Conservation (phyloP, 1,284 basidiomycete species). For the Microbotryum lychnidis-dioicae region DNA sequence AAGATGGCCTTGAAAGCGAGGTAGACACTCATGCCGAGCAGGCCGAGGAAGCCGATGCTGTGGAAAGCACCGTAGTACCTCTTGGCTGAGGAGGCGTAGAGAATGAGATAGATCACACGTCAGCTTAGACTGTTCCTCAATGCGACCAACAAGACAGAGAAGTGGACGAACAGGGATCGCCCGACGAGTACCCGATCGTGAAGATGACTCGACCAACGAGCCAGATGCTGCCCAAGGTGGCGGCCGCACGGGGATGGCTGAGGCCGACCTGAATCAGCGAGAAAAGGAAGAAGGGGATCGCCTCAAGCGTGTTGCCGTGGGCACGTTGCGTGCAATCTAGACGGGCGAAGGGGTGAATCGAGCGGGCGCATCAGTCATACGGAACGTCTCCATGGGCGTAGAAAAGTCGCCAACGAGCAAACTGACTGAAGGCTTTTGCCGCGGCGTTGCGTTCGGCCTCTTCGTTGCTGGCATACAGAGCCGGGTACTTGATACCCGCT, state of each 20-base stretch:
- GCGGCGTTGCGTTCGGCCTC: conserved; percentile 7
- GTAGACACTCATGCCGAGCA: background rate
- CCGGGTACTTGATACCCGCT: conserved; percentile 18
- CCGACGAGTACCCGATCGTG: conserved; percentile 21
- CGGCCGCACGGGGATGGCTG: conserved; percentile 16
- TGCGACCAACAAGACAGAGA: too few relatives aligned
- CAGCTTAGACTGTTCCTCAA: background rate
- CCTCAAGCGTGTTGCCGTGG: conserved; percentile 26
- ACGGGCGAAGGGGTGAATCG: background rate
- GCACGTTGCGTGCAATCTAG: conserved; percentile 26
- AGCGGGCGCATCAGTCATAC: too few relatives aligned
- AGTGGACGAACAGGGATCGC: conserved; percentile 5
- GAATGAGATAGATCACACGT: background rate
- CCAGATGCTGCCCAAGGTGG: conserved; percentile 12
- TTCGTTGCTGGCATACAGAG: conserved; percentile 17
- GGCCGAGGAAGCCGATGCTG: background rate
- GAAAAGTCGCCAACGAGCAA: background rate
- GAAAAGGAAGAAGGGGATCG: conserved; percentile 18
- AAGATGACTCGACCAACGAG: conserved; percentile 17
- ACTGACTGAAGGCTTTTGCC: conserved; percentile 16
- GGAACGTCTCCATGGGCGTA: too few relatives aligned
- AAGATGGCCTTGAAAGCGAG: background rate
- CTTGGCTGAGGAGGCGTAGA: background rate
- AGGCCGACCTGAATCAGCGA: conserved; percentile 16
- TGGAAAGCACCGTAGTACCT: background rate